A percentile compares a stretch with the other conserved stretches of the same genome.
Conservation (phyloP, 495 filamentous ascomycete species). For the Aspergillus nidulans region DNA sequence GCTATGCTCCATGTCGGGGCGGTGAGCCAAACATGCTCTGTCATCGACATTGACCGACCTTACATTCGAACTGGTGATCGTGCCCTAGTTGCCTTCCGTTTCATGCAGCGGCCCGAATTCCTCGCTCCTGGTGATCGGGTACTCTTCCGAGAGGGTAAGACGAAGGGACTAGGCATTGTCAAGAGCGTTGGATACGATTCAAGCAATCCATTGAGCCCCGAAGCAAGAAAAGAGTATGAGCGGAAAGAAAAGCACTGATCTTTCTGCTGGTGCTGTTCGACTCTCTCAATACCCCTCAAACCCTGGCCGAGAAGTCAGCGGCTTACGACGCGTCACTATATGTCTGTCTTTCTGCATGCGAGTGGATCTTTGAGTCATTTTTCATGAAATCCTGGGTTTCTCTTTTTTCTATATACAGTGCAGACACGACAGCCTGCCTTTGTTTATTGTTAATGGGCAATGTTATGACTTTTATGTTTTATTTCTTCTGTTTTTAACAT, state of each 20-base stretch:
- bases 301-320: no score
- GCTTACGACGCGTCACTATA: no score
- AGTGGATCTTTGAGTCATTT: background rate
- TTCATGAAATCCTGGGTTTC: background rate
- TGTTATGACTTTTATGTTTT: no score
- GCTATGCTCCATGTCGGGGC: conserved; percentile 98
- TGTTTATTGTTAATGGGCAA: no score
- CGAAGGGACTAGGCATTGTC: conserved; percentile 92
- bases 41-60: conserved; percentile 96
- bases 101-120: conserved; percentile 95
- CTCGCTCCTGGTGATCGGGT: conserved; percentile 82
- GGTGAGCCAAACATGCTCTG: conserved; percentile 91
- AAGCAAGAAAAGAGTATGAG: conserved; percentile 24
- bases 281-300: no score
- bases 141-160: conserved; percentile 90
- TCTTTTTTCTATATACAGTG: background rate
- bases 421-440: background rate
- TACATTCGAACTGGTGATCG: conserved; percentile 93
- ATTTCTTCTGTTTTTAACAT: no score
- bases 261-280: no score
- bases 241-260: conserved; percentile 4
- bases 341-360: background rate
- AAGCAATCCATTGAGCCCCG: conserved; percentile 50
- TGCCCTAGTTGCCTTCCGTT: conserved; percentile 86
- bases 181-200: conserved; percentile 87